Percentiles rank a stretch among this genome's conserved stretches.
These are phyloP conservation scores for Paramecium sexaurelia DNA, from an alignment of 73 alveolate genomes.

Conservation along the genomic window DNA sequence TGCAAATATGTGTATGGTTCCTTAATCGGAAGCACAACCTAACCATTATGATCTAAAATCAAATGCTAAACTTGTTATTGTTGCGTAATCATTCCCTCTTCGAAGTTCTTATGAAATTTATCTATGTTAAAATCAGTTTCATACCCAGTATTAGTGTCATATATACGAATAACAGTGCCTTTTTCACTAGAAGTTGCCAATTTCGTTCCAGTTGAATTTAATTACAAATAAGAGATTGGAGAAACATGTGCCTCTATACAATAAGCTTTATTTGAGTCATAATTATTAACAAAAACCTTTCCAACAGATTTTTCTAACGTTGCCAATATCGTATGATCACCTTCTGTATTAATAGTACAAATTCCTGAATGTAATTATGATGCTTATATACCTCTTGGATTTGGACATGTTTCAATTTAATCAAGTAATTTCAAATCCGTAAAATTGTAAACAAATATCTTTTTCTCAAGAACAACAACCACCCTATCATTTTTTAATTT, in stretches of 20 bases:
- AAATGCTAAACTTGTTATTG: conserved; percentile 91
- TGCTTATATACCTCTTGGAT: conserved; percentile 84
- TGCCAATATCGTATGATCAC: conserved; percentile 86
- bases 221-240: conserved; percentile 78
- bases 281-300: conserved; percentile 78
- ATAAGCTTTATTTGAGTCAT: conserved; percentile 70
- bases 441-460: conserved; percentile 90
- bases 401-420: conserved; percentile 89
- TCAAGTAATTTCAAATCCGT: conserved; percentile 87
- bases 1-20: conserved; percentile 94
- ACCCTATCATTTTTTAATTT: conserved; percentile 84
- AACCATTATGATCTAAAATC: conserved; percentile 83
- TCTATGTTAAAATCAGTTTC: conserved; percentile 63
- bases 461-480: conserved; percentile 75
- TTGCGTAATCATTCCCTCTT: conserved; percentile 96
- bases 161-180: conserved; percentile 91
- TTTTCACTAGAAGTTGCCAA: conserved; percentile 93
- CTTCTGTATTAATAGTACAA: conserved; percentile 76
- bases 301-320: conserved; percentile 91
- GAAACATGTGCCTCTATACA: conserved; percentile 74
- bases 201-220: conserved; percentile 85
- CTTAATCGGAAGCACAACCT: conserved; percentile 96
- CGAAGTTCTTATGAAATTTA: conserved; percentile 88
- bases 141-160: conserved; percentile 75
- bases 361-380: not conserved